These are phyloP conservation scores for Cladophialophora carrionii DNA, from an alignment of 2,329 filamentous ascomycete genomes.

Conservation along the genomic window DNA sequence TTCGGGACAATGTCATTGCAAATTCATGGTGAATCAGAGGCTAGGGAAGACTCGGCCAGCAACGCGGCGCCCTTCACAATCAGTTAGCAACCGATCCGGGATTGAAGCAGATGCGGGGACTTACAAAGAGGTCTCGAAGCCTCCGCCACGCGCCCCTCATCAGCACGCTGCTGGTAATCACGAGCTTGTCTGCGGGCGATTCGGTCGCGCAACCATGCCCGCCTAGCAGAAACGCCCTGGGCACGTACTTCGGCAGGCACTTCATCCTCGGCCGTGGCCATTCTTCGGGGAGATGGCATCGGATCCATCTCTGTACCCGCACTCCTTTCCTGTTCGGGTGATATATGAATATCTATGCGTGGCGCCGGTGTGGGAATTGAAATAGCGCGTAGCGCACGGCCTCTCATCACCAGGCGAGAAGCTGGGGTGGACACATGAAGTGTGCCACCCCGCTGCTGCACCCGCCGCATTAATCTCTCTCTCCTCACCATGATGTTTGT, in stretches of 20 bases:
- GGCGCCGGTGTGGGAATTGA: slow-evolving; percentile 16
- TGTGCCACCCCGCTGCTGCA: slow-evolving; percentile 24
- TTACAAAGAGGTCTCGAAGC: slow-evolving; percentile 33
- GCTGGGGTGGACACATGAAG: neutral
- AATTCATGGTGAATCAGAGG: slow-evolving; percentile 22
- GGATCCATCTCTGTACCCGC: slow-evolving; percentile 13
- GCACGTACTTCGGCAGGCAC: slow-evolving; percentile 34
- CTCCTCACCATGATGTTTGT: slow-evolving; percentile 86
- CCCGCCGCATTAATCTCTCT: slow-evolving; percentile 67
- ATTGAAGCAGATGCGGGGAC: slow-evolving; percentile 2
- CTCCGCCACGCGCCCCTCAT: slow-evolving; percentile 30
- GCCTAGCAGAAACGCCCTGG: slow-evolving; percentile 34
- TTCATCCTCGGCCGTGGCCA: slow-evolving; percentile 23
- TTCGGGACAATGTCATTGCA: slow-evolving; percentile 7
- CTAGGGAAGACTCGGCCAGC: slow-evolving; percentile 31
- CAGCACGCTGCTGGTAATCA: slow-evolving; percentile 31
- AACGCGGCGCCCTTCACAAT: slow-evolving; percentile 29
- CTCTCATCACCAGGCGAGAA: slow-evolving; percentile 10
- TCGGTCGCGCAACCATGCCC: slow-evolving; percentile 36
- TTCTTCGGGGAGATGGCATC: slow-evolving; percentile 10
- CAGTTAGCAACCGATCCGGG: slow-evolving; percentile 7
- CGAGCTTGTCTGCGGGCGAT: slow-evolving; percentile 34
- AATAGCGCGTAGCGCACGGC: slow-evolving; percentile 18
- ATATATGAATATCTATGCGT: slow-evolving; percentile 7
- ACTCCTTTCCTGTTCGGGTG: slow-evolving; percentile 13